A percentile compares a stretch with the other conserved stretches of the same genome.
Conservation (phyloP, 305 asterid genomes). For the Solanum aculeatissimum region DNA sequence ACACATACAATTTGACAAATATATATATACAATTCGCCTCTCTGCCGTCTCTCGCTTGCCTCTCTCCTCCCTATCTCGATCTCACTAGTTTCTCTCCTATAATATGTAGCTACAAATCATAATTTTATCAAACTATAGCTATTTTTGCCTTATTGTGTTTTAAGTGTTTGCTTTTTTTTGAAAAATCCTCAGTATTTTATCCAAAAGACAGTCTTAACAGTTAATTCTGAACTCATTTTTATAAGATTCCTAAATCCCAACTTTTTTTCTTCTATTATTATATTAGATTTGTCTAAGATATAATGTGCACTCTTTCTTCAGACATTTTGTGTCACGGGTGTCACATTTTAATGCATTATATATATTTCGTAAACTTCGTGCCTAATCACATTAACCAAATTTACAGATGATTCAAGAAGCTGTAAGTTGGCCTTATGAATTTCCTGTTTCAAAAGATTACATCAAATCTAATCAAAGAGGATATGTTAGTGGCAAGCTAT, state of each 20-base stretch:
- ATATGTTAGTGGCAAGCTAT: conserved; percentile 32
- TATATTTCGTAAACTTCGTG: not conserved
- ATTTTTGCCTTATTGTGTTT: too few species aligned
- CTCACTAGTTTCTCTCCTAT: too few species aligned
- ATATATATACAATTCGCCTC: too few species aligned
- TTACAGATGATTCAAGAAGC: conserved; percentile 45
- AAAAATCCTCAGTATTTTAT: not conserved
- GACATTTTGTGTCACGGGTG: rapidly evolving
- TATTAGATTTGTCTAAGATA: not conserved
- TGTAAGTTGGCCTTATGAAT: conserved; percentile 51
- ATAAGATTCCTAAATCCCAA: not conserved
- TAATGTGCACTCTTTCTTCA: not conserved
- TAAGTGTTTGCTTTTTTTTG: too few species aligned
- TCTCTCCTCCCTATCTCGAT: too few species aligned
- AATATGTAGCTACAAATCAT: too few species aligned
- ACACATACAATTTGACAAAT: too few species aligned
- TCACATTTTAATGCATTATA: not conserved
- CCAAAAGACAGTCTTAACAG: not conserved
- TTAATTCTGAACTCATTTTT: not conserved
- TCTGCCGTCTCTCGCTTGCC: too few species aligned
- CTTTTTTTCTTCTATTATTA: not conserved
- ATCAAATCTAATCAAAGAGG: conserved; percentile 45
- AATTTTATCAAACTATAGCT: too few species aligned
- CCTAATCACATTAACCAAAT: not conserved
- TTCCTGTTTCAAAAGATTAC: conserved; percentile 36